Percentiles rank a stretch among this genome's conserved stretches.
Evolutionary conservation across 2,329 filamentous ascomycete genomes (phyloP).

Genomic region (Lecanicillium sp.): DNA sequence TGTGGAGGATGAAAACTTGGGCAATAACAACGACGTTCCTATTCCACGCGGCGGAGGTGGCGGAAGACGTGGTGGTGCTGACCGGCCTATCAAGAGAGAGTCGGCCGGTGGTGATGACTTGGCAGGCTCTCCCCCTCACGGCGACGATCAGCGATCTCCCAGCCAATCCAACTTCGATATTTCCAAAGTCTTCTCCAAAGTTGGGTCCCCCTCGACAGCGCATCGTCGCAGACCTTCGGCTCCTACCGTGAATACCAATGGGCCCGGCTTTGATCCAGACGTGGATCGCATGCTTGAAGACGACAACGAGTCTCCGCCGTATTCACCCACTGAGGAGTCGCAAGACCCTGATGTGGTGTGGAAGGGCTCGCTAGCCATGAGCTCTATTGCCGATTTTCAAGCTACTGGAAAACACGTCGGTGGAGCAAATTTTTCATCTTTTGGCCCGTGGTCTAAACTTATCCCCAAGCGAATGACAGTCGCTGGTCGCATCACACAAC

Average conservation of each 20-base stretch:
- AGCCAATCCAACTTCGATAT: conserved; percentile 65
- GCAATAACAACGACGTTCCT: conserved; percentile 20
- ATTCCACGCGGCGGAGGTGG: conserved; percentile 11
- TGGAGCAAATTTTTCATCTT: conserved; percentile 64
- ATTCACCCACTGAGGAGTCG: conserved; percentile 69
- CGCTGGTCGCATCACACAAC: conserved; percentile 71
- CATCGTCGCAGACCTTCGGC: conserved; percentile 40
- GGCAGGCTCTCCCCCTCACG: conserved; percentile 28
- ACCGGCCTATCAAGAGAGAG: conserved; percentile 24
- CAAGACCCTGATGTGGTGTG: conserved; percentile 65
- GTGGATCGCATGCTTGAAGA: conserved; percentile 85
- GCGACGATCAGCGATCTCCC: conserved; percentile 45
- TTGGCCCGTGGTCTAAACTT: conserved; percentile 63
- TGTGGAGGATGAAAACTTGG: conserved; percentile 61
- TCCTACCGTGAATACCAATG: conserved; percentile 34
- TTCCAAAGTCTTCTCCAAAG: conserved; percentile 74
- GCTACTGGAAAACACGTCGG: conserved; percentile 77
- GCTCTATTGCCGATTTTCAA: conserved; percentile 63
- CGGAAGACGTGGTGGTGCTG: conserved; percentile 1
- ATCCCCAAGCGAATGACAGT: conserved; percentile 64
- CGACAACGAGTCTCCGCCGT: conserved; percentile 69
- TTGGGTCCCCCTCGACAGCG: conserved; percentile 60
- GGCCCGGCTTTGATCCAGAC: conserved; percentile 71
- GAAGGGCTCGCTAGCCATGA: conserved; percentile 71
- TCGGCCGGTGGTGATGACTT: conserved; percentile 19